Percentiles rank a stretch among this genome's conserved stretches.
Evolutionary conservation across 148 eudicot genomes (phyloP).

Genomic region (Cornus kousa): DNA sequence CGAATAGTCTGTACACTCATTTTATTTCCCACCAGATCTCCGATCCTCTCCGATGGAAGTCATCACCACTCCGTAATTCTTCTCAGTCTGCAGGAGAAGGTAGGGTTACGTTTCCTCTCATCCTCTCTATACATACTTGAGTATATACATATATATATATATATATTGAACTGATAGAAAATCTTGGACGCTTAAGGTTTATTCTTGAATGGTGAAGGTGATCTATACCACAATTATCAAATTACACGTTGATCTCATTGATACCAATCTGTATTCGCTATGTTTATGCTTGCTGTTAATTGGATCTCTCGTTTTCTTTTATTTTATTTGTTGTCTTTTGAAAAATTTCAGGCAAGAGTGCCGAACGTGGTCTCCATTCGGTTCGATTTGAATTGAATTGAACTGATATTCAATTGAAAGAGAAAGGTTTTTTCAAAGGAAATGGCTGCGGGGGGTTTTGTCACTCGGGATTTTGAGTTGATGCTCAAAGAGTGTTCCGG

Average conservation of each 20-base stretch:
- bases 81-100: background rate
- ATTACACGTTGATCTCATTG: background rate
- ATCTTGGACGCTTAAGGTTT: background rate
- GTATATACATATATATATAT: too few species aligned
- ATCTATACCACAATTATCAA: background rate
- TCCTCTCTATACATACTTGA: background rate
- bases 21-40: slow-evolving; percentile 2
- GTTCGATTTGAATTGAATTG: background rate
- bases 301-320: background rate
- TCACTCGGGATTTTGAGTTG: slow-evolving; percentile 83
- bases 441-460: slow-evolving; percentile 96
- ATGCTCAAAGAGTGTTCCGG: slow-evolving; percentile 88
- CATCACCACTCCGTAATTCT: background rate
- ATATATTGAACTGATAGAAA: background rate
- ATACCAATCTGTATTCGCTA: background rate
- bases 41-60: background rate
- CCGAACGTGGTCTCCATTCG: background rate
- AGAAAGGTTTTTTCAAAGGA: background rate
- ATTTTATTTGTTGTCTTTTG: background rate
- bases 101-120: background rate
- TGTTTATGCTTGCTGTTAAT: background rate
- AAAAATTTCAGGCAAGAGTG: background rate
- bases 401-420: background rate
- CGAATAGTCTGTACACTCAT: background rate
- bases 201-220: background rate